These are phyloP conservation scores for Vigna unguiculata DNA, from an alignment of 306 rosid species.

Conservation along the genomic window DNA sequence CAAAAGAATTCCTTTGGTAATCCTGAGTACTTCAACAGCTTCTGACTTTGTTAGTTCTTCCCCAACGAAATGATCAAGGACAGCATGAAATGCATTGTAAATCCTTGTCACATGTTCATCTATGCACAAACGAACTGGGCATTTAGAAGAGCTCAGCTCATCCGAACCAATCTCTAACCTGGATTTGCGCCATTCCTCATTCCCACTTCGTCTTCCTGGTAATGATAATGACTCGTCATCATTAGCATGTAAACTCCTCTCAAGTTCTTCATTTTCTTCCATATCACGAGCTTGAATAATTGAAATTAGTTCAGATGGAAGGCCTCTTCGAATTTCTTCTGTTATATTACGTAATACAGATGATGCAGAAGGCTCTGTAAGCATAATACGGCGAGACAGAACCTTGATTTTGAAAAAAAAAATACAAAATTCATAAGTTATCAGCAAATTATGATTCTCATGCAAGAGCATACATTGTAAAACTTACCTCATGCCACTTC, in stretches of 20 bases:
- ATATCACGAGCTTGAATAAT: conserved; percentile 68
- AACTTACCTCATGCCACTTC: conserved; percentile 88
- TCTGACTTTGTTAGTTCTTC: conserved; percentile 59
- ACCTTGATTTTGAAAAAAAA: conserved; percentile 58
- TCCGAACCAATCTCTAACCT: conserved; percentile 79
- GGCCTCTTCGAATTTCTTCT: conserved; percentile 64
- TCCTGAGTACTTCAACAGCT: conserved; percentile 65
- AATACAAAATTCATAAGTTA: conserved; percentile 24
- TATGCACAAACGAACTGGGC: conserved; percentile 76
- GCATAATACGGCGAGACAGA: conserved; percentile 70
- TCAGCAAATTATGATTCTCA: conserved; percentile 28
- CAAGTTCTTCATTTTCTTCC: conserved; percentile 71
- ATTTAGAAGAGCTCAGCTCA: conserved; percentile 63
- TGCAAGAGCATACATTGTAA: conserved; percentile 28
- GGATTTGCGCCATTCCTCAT: conserved; percentile 88
- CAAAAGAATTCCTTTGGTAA: conserved; percentile 55
- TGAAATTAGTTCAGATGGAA: conserved; percentile 63
- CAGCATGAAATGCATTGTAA: conserved; percentile 68
- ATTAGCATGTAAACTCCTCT: conserved; percentile 60
- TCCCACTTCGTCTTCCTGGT: conserved; percentile 95
- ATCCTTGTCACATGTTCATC: conserved; percentile 88
- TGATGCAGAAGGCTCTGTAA: conserved; percentile 67
- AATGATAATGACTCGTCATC: conserved; percentile 68
- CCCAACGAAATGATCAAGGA: conserved; percentile 62
- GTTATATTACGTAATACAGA: conserved; percentile 62